Evolutionary conservation across 768 basidiomycete genomes (phyloP).

Genomic region (Kwoniella sp.): DNA sequence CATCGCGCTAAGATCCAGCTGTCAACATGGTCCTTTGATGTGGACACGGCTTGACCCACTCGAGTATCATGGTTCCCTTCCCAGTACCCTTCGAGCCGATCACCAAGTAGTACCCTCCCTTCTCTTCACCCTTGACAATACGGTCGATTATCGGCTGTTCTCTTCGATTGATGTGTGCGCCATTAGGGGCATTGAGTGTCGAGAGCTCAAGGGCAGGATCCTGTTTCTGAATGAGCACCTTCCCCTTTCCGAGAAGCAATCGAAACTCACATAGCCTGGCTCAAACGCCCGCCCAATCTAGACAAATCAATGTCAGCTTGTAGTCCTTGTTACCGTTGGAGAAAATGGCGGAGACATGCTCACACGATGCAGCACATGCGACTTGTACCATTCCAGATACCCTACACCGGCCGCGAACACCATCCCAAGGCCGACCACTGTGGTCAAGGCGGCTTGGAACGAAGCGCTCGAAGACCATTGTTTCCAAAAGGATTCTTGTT

Average conservation of each 20-base stretch:
- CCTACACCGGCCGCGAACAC: conserved; percentile 61
- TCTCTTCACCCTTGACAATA: conserved; percentile 73
- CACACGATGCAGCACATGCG: conserved; percentile 77
- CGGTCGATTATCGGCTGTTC: conserved; percentile 77
- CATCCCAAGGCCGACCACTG: conserved; percentile 50
- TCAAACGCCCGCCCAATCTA: conserved; percentile 79
- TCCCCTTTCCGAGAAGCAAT: background rate
- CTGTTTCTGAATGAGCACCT: conserved; percentile 12
- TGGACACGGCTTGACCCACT: conserved; percentile 51
- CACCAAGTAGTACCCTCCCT: conserved; percentile 74
- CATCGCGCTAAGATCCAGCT: conserved; percentile 63
- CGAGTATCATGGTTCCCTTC: conserved; percentile 80
- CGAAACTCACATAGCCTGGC: conserved; percentile 74
- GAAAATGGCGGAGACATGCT: conserved; percentile 14
- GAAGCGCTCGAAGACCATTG: conserved; percentile 42
- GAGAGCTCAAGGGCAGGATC: conserved; percentile 46
- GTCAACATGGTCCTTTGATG: conserved; percentile 1
- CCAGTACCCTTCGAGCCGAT: conserved; percentile 84
- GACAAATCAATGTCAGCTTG: background rate
- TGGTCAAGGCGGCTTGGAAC: conserved; percentile 54
- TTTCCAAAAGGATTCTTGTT: conserved; percentile 31
- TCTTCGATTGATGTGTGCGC: conserved; percentile 66
- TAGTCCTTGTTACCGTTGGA: conserved; percentile 15
- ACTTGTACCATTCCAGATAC: conserved; percentile 80
- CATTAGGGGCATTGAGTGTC: conserved; percentile 47